These are phyloP conservation scores for Aphanomyces invadans DNA, from an alignment of 352 stramenopile species.

Conservation along the genomic window DNA sequence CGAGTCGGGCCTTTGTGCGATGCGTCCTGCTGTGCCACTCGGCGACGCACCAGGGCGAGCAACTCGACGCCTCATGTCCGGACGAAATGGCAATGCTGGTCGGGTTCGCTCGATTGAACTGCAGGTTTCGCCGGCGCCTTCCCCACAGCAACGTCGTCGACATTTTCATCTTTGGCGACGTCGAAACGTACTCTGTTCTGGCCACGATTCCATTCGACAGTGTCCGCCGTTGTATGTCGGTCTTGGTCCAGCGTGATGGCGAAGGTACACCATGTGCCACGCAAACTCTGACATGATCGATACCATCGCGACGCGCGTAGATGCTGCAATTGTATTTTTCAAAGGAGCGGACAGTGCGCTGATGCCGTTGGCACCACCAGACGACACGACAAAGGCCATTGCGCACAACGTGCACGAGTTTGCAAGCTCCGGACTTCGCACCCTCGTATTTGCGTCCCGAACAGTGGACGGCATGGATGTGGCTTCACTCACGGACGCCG, in stretches of 20 bases:
- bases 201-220: slow-evolving; percentile 82
- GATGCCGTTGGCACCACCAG: slow-evolving; percentile 33
- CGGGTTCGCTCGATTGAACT: slow-evolving; percentile 64
- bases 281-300: not conserved
- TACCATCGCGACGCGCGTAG: no score
- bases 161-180: slow-evolving; percentile 64
- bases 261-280: not conserved
- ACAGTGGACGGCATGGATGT: not conserved
- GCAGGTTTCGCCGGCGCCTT: slow-evolving; percentile 66
- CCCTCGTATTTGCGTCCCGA: slow-evolving; percentile 60
- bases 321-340: slow-evolving; percentile 65
- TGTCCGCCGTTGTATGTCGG: slow-evolving; percentile 75
- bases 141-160: slow-evolving; percentile 65
- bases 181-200: slow-evolving; percentile 59
- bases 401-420: slow-evolving; percentile 83
- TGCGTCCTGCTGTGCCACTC: slow-evolving; percentile 75
- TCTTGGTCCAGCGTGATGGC: slow-evolving; percentile 40
- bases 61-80: slow-evolving; percentile 66
- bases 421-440: slow-evolving; percentile 74
- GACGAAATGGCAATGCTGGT: slow-evolving; percentile 76
- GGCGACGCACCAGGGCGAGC: slow-evolving; percentile 40
- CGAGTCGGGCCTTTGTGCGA: slow-evolving; percentile 42
- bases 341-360: slow-evolving; percentile 87
- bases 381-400: slow-evolving; percentile 40
- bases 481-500: not conserved